phyloP scores from a whole-genome alignment of 129 eudicot species.

The Escallonia rubra region DNA sequence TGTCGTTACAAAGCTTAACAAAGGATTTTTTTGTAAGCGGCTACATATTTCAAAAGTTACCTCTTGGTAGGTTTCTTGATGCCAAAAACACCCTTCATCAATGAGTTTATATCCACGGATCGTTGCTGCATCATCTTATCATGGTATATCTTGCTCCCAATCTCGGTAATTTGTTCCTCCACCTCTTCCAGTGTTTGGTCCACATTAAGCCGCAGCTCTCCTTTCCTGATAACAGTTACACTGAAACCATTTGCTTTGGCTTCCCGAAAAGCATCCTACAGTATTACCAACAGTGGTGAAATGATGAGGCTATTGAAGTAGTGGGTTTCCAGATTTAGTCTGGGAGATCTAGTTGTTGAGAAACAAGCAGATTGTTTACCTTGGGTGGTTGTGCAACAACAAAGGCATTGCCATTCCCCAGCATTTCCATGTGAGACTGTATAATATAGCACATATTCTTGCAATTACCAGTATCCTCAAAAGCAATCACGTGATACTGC shows the following conservation, averaged over 20 bases:
- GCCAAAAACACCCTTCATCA: slow-evolving; percentile 84
- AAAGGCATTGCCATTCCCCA: slow-evolving; percentile 79
- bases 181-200: slow-evolving; percentile 93
- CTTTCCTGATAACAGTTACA: slow-evolving; percentile 83
- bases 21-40: no score
- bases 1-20: no score
- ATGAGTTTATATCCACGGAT: slow-evolving; percentile 44
- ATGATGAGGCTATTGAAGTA: not conserved
- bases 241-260: slow-evolving; percentile 83
- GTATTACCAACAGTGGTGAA: not conserved
- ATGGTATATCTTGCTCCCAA: slow-evolving; percentile 91
- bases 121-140: slow-evolving; percentile 70
- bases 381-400: slow-evolving; percentile 82
- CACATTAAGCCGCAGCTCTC: slow-evolving; percentile 73
- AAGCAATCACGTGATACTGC: slow-evolving; percentile 84
- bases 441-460: slow-evolving; percentile 74
- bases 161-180: slow-evolving; percentile 68
- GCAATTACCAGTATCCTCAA: slow-evolving; percentile 82
- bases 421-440: slow-evolving; percentile 81
- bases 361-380: slow-evolving; percentile 29
- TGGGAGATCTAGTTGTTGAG: not conserved
- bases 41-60: slow-evolving; percentile 16
- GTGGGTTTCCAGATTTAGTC: no score
- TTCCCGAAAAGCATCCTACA: slow-evolving; percentile 75
- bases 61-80: slow-evolving; percentile 38